phyloP scores from a whole-genome alignment of 257 asterid species.

The Rubia yunnanensis region DNA sequence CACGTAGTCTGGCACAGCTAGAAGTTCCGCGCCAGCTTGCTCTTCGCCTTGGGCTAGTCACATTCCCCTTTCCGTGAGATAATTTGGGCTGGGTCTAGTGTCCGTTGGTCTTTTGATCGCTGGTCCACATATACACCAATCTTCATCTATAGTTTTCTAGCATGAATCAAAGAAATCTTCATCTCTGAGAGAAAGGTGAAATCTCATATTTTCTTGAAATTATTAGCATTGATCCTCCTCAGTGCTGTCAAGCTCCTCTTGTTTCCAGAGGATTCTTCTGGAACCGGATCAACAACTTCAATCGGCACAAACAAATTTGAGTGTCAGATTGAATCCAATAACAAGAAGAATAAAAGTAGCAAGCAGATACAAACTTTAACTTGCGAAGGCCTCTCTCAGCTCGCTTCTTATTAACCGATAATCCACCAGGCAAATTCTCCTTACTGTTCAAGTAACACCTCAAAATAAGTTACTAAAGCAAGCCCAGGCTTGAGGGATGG shows the following conservation, averaged over 20 bases:
- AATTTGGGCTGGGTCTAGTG: too few species aligned
- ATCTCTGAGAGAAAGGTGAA: background rate
- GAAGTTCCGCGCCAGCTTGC: too few species aligned
- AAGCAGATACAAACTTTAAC: conserved; percentile 39
- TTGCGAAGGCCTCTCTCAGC: conserved; percentile 68
- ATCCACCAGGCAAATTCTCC: conserved; percentile 77
- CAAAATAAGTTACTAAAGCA: background rate
- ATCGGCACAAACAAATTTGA: conserved; percentile 37
- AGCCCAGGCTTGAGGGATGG: background rate
- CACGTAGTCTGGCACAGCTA: too few species aligned
- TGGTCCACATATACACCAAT: too few species aligned
- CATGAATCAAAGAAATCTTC: background rate
- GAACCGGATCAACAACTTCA: conserved; percentile 73
- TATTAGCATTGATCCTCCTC: conserved; percentile 64
- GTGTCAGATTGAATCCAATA: background rate
- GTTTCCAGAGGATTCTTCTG: conserved; percentile 53
- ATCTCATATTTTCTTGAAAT: conserved; percentile 22
- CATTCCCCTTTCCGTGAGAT: too few species aligned
- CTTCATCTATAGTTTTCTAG: too few species aligned
- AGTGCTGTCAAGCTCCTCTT: conserved; percentile 75
- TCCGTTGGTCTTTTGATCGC: too few species aligned
- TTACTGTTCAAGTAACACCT: conserved; percentile 42
- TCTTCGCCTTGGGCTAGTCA: too few species aligned
- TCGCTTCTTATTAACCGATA: conserved; percentile 76
- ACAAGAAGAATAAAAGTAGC: background rate